Conservation (phyloP, 1,139 yeast genomes). For the Casaregolazyma lundiana region DNA sequence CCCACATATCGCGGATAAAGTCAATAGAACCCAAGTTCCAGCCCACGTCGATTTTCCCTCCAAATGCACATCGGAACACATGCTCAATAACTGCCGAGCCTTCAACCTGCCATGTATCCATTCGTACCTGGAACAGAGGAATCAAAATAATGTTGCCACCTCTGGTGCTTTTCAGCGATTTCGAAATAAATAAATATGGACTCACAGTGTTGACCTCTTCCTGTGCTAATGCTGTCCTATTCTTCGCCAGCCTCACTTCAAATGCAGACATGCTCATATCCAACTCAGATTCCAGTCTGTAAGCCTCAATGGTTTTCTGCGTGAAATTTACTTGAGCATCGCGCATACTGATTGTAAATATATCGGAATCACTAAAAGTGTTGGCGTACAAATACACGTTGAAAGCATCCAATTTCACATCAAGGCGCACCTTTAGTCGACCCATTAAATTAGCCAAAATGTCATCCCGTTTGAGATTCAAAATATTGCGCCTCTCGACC, state of each 20-base stretch:
- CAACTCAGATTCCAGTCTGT: constrained; percentile 22
- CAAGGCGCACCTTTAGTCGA: constrained; percentile 51
- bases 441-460: constrained; percentile 17
- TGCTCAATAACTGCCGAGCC: constrained; percentile 53
- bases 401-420: constrained; percentile 52
- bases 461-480: not conserved
- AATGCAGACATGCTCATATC: constrained; percentile 52
- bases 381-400: constrained; percentile 71
- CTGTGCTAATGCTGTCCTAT: constrained; percentile 37
- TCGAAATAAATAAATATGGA: constrained; percentile 51
- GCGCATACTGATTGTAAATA: constrained; percentile 57
- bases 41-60: constrained; percentile 82
- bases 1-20: constrained; percentile 87
- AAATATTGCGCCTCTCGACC: not conserved
- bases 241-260: constrained; percentile 58
- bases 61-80: constrained; percentile 65
- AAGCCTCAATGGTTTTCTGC: constrained; percentile 15
- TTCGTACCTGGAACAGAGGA: constrained; percentile 68
- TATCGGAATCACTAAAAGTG: constrained; percentile 69
- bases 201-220: constrained; percentile 40
- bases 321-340: constrained; percentile 55
- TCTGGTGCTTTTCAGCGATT: constrained; percentile 52
- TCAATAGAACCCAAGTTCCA: constrained; percentile 95
- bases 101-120: constrained; percentile 66
- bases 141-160: constrained; percentile 81